These are phyloP conservation scores for Backusella sp. DNA, from an alignment of 192 early-diverging fungal species.

Conservation along the genomic window DNA sequence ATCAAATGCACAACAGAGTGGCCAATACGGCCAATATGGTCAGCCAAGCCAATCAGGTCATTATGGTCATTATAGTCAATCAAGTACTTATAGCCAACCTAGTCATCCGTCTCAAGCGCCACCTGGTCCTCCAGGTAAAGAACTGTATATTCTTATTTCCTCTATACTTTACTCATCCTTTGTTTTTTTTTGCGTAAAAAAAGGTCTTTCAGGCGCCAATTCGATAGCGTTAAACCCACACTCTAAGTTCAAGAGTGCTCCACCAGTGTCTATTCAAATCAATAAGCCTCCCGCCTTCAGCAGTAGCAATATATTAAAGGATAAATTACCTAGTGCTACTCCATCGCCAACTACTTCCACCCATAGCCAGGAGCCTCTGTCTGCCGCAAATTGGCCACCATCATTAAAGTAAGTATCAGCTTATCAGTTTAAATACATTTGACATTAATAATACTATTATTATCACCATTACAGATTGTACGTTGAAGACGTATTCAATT, in stretches of 20 bases:
- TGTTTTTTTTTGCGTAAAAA: background rate
- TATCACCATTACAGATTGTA: slow-evolving; percentile 11
- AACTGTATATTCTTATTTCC: background rate
- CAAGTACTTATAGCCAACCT: background rate
- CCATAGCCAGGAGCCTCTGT: background rate
- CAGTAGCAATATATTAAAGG: background rate
- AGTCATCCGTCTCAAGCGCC: background rate
- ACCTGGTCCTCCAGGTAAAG: background rate
- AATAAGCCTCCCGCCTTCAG: background rate
- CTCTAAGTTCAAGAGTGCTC: background rate
- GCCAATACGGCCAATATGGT: background rate
- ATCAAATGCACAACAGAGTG: background rate
- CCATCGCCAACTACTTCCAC: background rate
- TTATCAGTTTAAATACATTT: background rate
- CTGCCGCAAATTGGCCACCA: slow-evolving; percentile 24
- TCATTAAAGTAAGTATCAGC: slow-evolving; percentile 24
- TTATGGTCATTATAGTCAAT: background rate
- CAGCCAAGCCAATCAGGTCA: background rate
- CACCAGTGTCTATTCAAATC: background rate
- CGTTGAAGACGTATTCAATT: slow-evolving; percentile 23
- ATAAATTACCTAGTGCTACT: background rate
- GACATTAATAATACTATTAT: background rate
- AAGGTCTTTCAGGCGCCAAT: background rate
- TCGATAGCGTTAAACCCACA: background rate
- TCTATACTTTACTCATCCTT: too few species aligned